Evolutionary conservation across 2,329 filamentous ascomycete species (phyloP).

Genomic region (Pseudogymnoascus sp.): DNA sequence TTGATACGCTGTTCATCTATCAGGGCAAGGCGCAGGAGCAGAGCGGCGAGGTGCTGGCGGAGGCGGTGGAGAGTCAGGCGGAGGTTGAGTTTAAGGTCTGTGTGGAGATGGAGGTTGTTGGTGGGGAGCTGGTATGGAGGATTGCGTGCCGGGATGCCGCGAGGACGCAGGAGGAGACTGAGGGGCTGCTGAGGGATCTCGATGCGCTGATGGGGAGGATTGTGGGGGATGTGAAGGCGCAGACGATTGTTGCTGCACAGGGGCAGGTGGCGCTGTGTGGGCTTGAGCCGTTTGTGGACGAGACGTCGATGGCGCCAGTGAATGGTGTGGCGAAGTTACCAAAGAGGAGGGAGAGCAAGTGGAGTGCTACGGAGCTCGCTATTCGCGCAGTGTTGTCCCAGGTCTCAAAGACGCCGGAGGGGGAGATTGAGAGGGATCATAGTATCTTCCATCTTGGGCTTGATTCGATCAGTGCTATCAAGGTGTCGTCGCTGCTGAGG

Average conservation of each 20-base stretch:
- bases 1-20: constrained; percentile 59
- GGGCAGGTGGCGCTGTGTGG: constrained; percentile 56
- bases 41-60: constrained; percentile 17
- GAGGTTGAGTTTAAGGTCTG: constrained; percentile 76
- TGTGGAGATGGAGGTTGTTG: constrained; percentile 64
- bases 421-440: constrained; percentile 48
- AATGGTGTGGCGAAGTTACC: neutral
- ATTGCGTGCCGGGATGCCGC: constrained; percentile 57
- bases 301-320: neutral
- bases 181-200: constrained; percentile 47
- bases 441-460: constrained; percentile 74
- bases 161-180: constrained; percentile 37
- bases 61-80: constrained; percentile 40
- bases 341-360: constrained; percentile 19
- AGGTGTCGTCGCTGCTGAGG: constrained; percentile 60
- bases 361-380: constrained; percentile 29
- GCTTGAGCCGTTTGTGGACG: constrained; percentile 37
- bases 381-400: constrained; percentile 40
- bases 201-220: constrained; percentile 52
- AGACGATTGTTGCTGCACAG: constrained; percentile 46
- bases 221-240: constrained; percentile 37
- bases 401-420: constrained; percentile 50
- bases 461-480: constrained; percentile 85
- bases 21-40: constrained; percentile 36
- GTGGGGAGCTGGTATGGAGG: constrained; percentile 55